Conservation (phyloP, 169 alveolate species). For the Plasmodium chabaudi region DNA sequence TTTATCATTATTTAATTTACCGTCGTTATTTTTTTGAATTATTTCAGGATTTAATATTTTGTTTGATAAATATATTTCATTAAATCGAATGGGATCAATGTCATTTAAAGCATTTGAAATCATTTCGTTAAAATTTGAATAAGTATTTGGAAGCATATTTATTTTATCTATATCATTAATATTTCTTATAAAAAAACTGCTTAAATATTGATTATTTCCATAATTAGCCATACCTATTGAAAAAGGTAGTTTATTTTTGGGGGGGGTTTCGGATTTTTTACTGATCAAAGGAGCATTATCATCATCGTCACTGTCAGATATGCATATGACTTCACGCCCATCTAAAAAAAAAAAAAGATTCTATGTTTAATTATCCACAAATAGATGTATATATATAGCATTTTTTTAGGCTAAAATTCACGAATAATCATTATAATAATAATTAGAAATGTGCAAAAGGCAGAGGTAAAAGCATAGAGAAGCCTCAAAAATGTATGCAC, state of each 20-base stretch:
- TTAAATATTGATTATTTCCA: constrained; percentile 14
- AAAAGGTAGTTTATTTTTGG: constrained; percentile 15
- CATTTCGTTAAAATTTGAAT: constrained; percentile 31
- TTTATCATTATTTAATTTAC: neutral
- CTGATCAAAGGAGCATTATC: neutral
- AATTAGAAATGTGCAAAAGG: too few relatives aligned
- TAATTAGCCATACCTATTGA: constrained; percentile 11
- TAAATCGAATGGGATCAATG: constrained; percentile 27
- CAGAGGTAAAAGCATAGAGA: too few relatives aligned
- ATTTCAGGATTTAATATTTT: constrained; percentile 1
- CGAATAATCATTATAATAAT: too few relatives aligned
- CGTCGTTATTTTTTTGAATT: neutral
- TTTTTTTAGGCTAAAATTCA: too few relatives aligned
- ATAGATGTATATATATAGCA: neutral
- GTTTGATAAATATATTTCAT: constrained; percentile 4
- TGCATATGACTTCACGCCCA: constrained; percentile 59
- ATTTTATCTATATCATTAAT: constrained; percentile 6
- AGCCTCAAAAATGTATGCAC: too few relatives aligned
- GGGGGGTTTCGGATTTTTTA: constrained; percentile 3
- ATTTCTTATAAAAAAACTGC: constrained; percentile 32
- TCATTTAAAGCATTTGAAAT: constrained; percentile 48
- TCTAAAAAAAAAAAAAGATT: constrained; percentile 7
- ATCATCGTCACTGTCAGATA: constrained; percentile 67
- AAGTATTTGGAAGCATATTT: constrained; percentile 15
- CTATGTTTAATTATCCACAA: neutral